Evolutionary conservation across 2,329 filamentous ascomycete species (phyloP), one percentile per base, ranked within the genome.

Genomic region (Neurospora crassa): DNA sequence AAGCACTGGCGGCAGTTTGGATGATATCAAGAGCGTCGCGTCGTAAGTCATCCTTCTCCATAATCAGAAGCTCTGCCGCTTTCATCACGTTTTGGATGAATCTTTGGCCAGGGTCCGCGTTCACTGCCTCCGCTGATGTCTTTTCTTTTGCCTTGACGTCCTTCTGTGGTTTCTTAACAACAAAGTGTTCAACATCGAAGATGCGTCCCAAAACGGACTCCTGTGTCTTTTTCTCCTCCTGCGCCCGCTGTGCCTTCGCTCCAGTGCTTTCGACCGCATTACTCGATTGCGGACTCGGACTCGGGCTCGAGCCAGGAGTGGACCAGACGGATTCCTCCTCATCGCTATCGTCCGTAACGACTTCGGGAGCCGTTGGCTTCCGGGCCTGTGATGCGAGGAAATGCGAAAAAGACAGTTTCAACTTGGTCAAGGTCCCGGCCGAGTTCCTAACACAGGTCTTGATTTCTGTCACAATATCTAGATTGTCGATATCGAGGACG

Each of bases 321-420:
- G 53, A 63, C 53, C 53, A 63, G 53, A 63, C 4, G 29, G 53
- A 63, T 18, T 63, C 24, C 53, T 63, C 47, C 12, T 53, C 47
- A 4, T 89, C 85, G 6, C 87, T 79, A 40, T 80, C 79, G 43
- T 82, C 81, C 0, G 79, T 77, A 67, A 81, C 79, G 8, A 79
- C 72, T 24, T 83, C 82, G 8, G 80, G 76, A 8, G 53, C 29
- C 7, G 78, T 75, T 7, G 82, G 82, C 71, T 83, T 84, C 63
- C 84, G 80, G 18, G 85, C 82, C 75, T 82, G 81, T 59, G 76
- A 76, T 1, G 87, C 87, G 18, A 90, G 79, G 3, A 74, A 73
- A 42, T 86, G 82, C 0, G 88, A 90, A 71, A 91, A 84, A 5
- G 89, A 90, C 16, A 91, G 78, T 69, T 85, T 83, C 37, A 91